Percentiles rank a stretch among this genome's conserved stretches.
Conservation (phyloP, 148 eudicot species). For the Persicaria maculosa region DNA sequence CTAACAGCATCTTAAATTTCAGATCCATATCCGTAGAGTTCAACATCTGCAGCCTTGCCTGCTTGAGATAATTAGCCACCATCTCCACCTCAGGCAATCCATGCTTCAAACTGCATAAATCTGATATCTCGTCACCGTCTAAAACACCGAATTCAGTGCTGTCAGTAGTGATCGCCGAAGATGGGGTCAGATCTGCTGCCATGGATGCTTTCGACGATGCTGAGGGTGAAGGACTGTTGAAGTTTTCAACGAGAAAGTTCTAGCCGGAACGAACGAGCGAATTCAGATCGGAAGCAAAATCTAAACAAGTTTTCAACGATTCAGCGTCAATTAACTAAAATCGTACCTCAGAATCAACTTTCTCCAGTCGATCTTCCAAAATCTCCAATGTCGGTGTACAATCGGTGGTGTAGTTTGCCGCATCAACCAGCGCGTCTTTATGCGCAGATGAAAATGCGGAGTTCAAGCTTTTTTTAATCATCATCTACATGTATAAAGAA, state of each 20-base stretch:
- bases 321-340: neutral
- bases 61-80: slow-evolving; percentile 39
- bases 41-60: slow-evolving; percentile 29
- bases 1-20: slow-evolving; percentile 40
- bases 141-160: slow-evolving; percentile 10
- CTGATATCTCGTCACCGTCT: neutral
- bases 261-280: neutral
- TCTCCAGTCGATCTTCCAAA: slow-evolving; percentile 17
- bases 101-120: neutral
- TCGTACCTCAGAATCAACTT: slow-evolving; percentile 32
- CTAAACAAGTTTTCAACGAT: neutral
- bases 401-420: slow-evolving; percentile 19
- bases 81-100: slow-evolving; percentile 27
- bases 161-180: slow-evolving; percentile 15
- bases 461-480: slow-evolving; percentile 37
- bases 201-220: slow-evolving; percentile 15
- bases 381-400: slow-evolving; percentile 23
- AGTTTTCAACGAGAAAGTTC: neutral
- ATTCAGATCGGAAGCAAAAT: neutral
- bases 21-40: slow-evolving; percentile 29
- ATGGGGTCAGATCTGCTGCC: slow-evolving; percentile 29
- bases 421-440: slow-evolving; percentile 29
- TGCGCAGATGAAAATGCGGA: slow-evolving; percentile 28
- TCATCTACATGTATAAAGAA: slow-evolving; percentile 17
- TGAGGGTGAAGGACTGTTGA: slow-evolving; percentile 4